Conservation (phyloP, 257 asterid genomes). For the Salvia rosmarinus region DNA sequence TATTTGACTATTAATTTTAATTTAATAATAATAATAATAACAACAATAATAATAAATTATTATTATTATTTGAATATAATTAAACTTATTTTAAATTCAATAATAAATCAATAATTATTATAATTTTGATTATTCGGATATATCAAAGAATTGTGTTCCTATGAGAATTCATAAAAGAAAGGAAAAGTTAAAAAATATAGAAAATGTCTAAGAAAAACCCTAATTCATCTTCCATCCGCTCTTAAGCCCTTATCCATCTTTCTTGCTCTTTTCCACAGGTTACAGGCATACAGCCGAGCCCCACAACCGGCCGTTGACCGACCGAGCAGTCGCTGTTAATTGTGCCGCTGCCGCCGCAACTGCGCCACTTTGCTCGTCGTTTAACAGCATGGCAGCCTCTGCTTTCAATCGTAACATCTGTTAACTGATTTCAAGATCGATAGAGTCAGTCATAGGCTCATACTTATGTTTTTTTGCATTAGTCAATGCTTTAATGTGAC, state of each 20-base stretch:
- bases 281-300: background rate
- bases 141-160: too few species aligned
- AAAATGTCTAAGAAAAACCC: too few species aligned
- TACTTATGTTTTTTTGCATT: background rate
- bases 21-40: too few species aligned
- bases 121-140: too few species aligned
- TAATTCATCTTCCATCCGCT: too few species aligned
- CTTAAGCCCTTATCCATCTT: constrained; percentile 9
- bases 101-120: too few species aligned
- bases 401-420: background rate
- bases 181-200: too few species aligned
- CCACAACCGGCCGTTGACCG: background rate
- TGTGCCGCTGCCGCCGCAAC: background rate
- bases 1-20: too few species aligned
- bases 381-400: background rate
- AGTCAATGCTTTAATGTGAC: background rate
- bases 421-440: background rate
- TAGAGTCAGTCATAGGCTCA: background rate
- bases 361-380: background rate
- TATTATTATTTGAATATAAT: too few species aligned
- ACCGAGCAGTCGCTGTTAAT: background rate
- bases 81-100: too few species aligned
- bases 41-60: too few species aligned
- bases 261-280: background rate
- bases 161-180: too few species aligned